These are phyloP conservation scores for Annulohypoxylon bovei DNA, from an alignment of 495 filamentous ascomycete species.

Conservation along the genomic window DNA sequence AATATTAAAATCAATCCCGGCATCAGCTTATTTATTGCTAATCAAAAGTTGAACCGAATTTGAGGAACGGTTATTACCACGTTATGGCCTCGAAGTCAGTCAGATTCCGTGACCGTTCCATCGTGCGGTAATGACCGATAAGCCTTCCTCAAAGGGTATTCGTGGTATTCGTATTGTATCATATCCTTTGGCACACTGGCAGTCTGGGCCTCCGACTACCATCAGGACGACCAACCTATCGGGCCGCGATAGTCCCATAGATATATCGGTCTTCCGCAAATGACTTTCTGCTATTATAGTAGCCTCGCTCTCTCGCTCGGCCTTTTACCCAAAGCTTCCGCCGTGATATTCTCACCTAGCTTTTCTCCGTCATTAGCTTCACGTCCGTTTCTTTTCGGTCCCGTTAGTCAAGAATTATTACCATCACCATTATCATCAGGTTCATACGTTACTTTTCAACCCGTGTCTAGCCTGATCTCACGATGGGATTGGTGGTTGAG, in stretches of 20 bases:
- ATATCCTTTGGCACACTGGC: conserved; percentile 16
- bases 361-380: conserved; percentile 14
- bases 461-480: conserved; percentile 19
- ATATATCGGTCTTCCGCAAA: conserved; percentile 35
- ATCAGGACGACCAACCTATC: conserved; percentile 26
- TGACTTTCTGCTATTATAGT: not conserved
- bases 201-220: conserved; percentile 12
- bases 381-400: conserved; percentile 16
- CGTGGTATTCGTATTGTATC: conserved; percentile 25
- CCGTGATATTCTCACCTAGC: conserved; percentile 22
- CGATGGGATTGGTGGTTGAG: conserved; percentile 19
- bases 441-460: conserved; percentile 9
- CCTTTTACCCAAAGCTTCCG: conserved; percentile 22
- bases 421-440: conserved; percentile 12
- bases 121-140: conserved; percentile 31
- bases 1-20: conserved; percentile 15
- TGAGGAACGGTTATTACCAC: conserved; percentile 19
- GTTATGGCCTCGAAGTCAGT: conserved; percentile 26
- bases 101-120: conserved; percentile 26
- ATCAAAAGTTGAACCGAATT: conserved; percentile 6
- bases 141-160: conserved; percentile 28
- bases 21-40: conserved; percentile 39
- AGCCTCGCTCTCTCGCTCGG: conserved; percentile 17
- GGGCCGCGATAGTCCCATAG: conserved; percentile 33
- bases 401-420: conserved; percentile 7